These are phyloP conservation scores for Poa annua DNA, from an alignment of 176 grass and related monocot species.

Conservation along the genomic window DNA sequence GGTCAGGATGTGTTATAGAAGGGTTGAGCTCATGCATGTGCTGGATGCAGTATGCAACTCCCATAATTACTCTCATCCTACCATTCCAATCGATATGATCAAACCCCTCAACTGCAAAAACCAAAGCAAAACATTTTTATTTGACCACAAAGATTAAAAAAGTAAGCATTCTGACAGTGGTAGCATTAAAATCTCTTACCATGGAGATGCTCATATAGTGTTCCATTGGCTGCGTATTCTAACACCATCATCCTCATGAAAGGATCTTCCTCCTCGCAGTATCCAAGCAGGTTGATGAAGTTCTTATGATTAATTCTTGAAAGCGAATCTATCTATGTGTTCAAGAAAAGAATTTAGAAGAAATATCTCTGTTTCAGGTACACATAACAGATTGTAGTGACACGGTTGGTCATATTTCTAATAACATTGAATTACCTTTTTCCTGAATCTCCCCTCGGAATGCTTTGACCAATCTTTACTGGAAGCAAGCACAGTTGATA, in stretches of 20 bases:
- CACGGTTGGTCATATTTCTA: background rate
- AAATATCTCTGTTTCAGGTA: slow-evolving; percentile 29
- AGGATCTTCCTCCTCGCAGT: slow-evolving; percentile 89
- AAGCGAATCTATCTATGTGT: slow-evolving; percentile 81
- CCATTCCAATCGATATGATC: slow-evolving; percentile 91
- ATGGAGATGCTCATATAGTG: slow-evolving; percentile 93
- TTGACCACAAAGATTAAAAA: slow-evolving; percentile 21
- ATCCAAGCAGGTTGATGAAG: slow-evolving; percentile 92
- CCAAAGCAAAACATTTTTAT: slow-evolving; percentile 36
- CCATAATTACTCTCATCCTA: slow-evolving; percentile 94
- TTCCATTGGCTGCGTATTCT: slow-evolving; percentile 88
- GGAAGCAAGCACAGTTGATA: slow-evolving; percentile 63
- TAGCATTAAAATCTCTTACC: slow-evolving; percentile 51
- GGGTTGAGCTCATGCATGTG: slow-evolving; percentile 91
- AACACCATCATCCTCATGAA: slow-evolving; percentile 99
- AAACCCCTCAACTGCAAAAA: slow-evolving; percentile 82
- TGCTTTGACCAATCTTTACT: slow-evolving; percentile 85
- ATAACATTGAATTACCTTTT: slow-evolving; percentile 71
- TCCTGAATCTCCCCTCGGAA: slow-evolving; percentile 77
- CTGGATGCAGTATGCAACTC: slow-evolving; percentile 85
- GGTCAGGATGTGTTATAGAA: slow-evolving; percentile 65
- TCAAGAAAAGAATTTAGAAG: slow-evolving; percentile 43
- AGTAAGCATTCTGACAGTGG: background rate
- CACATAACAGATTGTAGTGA: slow-evolving; percentile 28
- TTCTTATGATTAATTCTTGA: slow-evolving; percentile 99